These are phyloP conservation scores for Podospora didyma DNA, from an alignment of 495 filamentous ascomycete species.

Conservation along the genomic window DNA sequence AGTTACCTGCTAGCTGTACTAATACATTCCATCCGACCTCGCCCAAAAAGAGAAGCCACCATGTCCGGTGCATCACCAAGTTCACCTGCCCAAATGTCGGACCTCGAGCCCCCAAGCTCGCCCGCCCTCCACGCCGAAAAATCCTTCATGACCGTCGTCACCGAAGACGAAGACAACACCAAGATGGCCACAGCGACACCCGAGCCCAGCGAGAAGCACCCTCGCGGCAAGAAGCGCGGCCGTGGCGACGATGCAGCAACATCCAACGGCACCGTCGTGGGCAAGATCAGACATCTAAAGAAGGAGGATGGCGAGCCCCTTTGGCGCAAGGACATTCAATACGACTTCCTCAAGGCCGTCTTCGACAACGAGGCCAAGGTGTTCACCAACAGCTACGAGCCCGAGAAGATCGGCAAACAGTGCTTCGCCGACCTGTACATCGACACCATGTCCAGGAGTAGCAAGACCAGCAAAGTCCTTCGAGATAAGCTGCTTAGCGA, in stretches of 20 bases:
- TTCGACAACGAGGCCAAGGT: conserved; percentile 82
- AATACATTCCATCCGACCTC: background rate
- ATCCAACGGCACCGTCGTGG: conserved; percentile 50
- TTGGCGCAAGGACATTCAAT: conserved; percentile 97
- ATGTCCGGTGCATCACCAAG: conserved; percentile 34
- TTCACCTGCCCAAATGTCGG: conserved; percentile 26
- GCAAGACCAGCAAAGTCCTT: conserved; percentile 97
- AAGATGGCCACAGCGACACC: conserved; percentile 28
- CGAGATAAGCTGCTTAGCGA: conserved; percentile 95
- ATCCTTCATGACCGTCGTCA: conserved; percentile 30
- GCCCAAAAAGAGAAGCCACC: background rate
- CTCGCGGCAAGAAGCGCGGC: conserved; percentile 32
- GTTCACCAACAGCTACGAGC: conserved; percentile 81
- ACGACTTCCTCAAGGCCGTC: conserved; percentile 85
- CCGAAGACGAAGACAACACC: conserved; percentile 31
- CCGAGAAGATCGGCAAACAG: conserved; percentile 63
- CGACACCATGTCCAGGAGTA: conserved; percentile 96
- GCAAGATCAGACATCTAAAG: conserved; percentile 93
- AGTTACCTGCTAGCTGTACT: too few species aligned
- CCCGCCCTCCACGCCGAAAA: conserved; percentile 27
- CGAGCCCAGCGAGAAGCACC: conserved; percentile 27
- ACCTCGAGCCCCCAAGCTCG: conserved; percentile 27
- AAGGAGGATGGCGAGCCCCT: conserved; percentile 96
- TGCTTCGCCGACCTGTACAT: conserved; percentile 97
- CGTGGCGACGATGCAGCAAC: conserved; percentile 31